Evolutionary conservation across 2,329 filamentous ascomycete species (phyloP).

Genomic region (Elsinoe batatas): DNA sequence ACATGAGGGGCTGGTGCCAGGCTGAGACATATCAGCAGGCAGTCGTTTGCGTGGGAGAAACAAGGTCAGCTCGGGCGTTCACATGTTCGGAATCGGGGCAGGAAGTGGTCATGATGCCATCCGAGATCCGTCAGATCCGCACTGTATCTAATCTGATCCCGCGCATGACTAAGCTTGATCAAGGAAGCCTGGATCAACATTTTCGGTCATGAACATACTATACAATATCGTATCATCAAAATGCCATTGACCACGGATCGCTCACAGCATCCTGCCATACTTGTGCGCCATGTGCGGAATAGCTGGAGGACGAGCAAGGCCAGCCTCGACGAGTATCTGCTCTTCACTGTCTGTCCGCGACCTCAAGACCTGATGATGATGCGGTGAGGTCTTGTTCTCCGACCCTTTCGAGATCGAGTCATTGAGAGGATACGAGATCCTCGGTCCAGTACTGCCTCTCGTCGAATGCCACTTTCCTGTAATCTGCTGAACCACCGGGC

Average conservation of each 20-base stretch:
- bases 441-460: not conserved
- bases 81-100: not conserved
- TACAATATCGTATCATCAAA: not conserved
- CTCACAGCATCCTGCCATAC: not conserved
- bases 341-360: conserved; percentile 2
- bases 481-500: not conserved
- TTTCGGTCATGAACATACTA: not conserved
- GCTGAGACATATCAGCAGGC: conserved; percentile 1
- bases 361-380: not conserved
- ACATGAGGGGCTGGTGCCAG: not conserved
- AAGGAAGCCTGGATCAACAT: no score
- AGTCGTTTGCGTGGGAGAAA: not conserved
- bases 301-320: not conserved
- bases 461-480: not conserved
- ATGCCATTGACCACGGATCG: not conserved
- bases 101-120: not conserved
- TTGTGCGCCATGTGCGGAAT: conserved; percentile 3
- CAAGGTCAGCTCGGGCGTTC: not conserved
- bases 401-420: not conserved
- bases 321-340: conserved; percentile 1
- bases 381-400: not conserved
- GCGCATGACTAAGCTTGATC: not conserved
- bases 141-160: not conserved
- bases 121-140: not conserved
- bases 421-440: not conserved